These are phyloP conservation scores for Agarophyton chilense DNA, from an alignment of 23 red algal genomes.

Conservation along the genomic window DNA sequence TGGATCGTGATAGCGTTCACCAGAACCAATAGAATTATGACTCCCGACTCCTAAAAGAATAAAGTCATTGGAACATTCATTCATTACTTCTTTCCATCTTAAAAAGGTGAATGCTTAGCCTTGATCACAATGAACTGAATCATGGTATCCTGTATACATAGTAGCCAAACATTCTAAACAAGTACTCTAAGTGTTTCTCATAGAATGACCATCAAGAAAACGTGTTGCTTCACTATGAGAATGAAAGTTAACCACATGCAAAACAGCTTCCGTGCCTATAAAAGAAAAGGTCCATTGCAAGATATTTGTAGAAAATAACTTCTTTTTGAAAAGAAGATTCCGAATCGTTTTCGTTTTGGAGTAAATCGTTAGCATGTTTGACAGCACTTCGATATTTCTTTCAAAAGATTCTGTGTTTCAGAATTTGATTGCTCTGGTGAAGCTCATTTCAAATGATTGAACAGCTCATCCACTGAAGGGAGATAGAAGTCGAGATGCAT, in stretches of 20 bases:
- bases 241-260: background rate
- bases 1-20: constrained; percentile 13
- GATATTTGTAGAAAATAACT: background rate
- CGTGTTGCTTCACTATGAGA: background rate
- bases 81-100: background rate
- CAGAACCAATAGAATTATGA: constrained; percentile 13
- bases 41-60: background rate
- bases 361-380: background rate
- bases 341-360: background rate
- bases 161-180: background rate
- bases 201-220: background rate
- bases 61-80: background rate
- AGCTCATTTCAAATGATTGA: background rate
- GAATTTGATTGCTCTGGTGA: background rate
- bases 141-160: background rate
- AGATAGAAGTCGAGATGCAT: constrained; percentile 16
- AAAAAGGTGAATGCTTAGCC: constrained; percentile 1
- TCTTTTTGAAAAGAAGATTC: constrained; percentile 2
- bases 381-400: background rate
- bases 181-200: background rate
- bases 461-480: constrained; percentile 14
- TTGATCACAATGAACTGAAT: background rate
- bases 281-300: background rate
- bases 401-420: background rate
- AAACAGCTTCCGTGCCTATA: background rate